Evolutionary conservation across 768 basidiomycete species (phyloP).

Genomic region (Nevesoporus exiguus): DNA sequence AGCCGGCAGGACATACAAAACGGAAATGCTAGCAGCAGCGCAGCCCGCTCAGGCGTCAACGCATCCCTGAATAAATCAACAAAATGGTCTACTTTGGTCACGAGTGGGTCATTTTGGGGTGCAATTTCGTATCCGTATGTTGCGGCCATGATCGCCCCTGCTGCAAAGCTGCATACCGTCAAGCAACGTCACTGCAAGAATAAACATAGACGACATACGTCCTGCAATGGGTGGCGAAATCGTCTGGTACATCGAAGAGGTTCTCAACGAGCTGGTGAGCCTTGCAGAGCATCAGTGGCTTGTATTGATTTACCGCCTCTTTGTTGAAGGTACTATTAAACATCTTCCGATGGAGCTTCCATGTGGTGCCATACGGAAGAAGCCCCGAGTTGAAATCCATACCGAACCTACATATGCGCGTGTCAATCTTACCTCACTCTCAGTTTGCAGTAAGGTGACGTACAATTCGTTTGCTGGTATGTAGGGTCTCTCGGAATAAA

Average conservation of each 20-base stretch:
- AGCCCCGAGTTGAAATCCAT: slow-evolving; percentile 29
- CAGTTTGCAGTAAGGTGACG: not conserved
- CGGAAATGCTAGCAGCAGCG: slow-evolving; percentile 21
- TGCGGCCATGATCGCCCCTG: slow-evolving; percentile 22
- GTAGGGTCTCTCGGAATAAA: slow-evolving; percentile 29
- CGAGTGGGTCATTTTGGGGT: slow-evolving; percentile 26
- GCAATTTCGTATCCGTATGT: slow-evolving; percentile 27
- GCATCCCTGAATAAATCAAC: slow-evolving; percentile 7
- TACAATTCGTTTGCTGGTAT: slow-evolving; percentile 21
- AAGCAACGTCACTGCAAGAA: not conserved
- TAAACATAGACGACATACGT: slow-evolving; percentile 20
- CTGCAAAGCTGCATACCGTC: slow-evolving; percentile 17
- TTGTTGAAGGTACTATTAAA: slow-evolving; percentile 20
- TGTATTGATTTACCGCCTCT: slow-evolving; percentile 10
- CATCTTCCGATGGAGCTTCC: slow-evolving; percentile 32
- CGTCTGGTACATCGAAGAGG: slow-evolving; percentile 17
- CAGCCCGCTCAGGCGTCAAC: slow-evolving; percentile 23
- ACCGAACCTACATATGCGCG: slow-evolving; percentile 20
- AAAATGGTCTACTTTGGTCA: slow-evolving; percentile 16
- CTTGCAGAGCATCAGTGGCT: slow-evolving; percentile 15
- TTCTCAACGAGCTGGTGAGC: slow-evolving; percentile 23
- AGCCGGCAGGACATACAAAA: slow-evolving; percentile 18
- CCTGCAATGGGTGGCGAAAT: slow-evolving; percentile 15
- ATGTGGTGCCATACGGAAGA: slow-evolving; percentile 29
- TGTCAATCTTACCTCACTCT: not conserved